Conservation (phyloP, 2,329 filamentous ascomycete species). For the Talaromyces sp. region DNA sequence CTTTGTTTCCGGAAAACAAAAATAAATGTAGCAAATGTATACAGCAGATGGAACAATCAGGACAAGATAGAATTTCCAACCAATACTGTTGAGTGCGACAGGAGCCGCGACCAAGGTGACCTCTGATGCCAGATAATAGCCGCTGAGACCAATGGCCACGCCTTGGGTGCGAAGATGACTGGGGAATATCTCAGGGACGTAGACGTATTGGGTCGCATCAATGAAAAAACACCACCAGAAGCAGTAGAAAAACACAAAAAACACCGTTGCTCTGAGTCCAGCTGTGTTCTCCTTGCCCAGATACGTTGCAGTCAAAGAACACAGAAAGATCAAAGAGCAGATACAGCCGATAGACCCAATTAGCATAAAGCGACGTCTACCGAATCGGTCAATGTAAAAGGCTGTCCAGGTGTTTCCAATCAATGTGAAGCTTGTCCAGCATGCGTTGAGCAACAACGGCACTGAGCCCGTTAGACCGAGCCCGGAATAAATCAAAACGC, state of each 20-base stretch:
- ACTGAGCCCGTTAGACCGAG: constrained; percentile 32
- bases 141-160: constrained; percentile 30
- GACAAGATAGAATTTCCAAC: constrained; percentile 36
- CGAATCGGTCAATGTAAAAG: constrained; percentile 34
- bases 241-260: constrained; percentile 38
- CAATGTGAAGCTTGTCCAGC: constrained; percentile 34
- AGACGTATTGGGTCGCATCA: constrained; percentile 41
- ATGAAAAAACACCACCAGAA: constrained; percentile 37
- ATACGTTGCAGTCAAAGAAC: constrained; percentile 29
- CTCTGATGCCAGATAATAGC: constrained; percentile 31
- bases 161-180: constrained; percentile 35
- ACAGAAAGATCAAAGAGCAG: constrained; percentile 27
- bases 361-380: constrained; percentile 32
- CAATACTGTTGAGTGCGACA: constrained; percentile 26
- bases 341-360: constrained; percentile 30
- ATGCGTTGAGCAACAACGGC: constrained; percentile 34
- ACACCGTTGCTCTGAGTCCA: constrained; percentile 32
- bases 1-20: constrained; percentile 34
- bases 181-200: constrained; percentile 38
- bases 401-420: constrained; percentile 38
- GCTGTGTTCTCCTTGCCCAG: constrained; percentile 28
- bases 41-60: constrained; percentile 26
- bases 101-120: constrained; percentile 30
- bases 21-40: constrained; percentile 28
- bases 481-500: constrained; percentile 35